phyloP scores from a whole-genome alignment of 345 rosid genomes.

The Eucalyptus pauciflora region DNA sequence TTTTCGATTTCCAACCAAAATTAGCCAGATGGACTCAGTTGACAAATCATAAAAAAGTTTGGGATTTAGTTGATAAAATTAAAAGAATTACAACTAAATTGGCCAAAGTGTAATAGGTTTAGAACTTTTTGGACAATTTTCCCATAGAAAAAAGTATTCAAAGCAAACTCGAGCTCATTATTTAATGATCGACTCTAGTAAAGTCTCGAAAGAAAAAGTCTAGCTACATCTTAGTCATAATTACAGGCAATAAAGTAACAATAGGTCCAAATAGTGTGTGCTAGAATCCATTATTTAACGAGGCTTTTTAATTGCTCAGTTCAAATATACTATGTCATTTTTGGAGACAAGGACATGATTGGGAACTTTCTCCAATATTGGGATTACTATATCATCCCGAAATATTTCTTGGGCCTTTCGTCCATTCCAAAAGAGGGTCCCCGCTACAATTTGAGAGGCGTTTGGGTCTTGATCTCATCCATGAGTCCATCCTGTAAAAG shows the following conservation, averaged over 20 bases:
- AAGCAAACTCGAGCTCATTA: not conserved
- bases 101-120: no score
- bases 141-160: not conserved
- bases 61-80: no score
- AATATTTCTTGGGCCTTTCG: not conserved
- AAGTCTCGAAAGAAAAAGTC: not conserved
- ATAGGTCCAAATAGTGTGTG: not conserved
- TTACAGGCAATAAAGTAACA: not conserved
- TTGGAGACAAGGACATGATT: not conserved
- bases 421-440: not conserved
- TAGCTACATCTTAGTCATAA: not conserved
- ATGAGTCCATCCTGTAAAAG: not conserved
- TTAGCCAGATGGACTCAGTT: no score
- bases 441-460: not conserved
- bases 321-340: not conserved
- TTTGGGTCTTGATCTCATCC: not conserved
- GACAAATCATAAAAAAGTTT: no score
- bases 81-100: no score
- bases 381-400: not conserved
- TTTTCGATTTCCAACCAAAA: no score
- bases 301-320: not conserved
- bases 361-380: not conserved
- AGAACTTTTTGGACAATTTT: not conserved
- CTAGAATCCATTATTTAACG: not conserved
- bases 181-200: not conserved